These are phyloP conservation scores for Euclidium syriacum DNA, from an alignment of 345 rosid genomes.

Conservation along the genomic window DNA sequence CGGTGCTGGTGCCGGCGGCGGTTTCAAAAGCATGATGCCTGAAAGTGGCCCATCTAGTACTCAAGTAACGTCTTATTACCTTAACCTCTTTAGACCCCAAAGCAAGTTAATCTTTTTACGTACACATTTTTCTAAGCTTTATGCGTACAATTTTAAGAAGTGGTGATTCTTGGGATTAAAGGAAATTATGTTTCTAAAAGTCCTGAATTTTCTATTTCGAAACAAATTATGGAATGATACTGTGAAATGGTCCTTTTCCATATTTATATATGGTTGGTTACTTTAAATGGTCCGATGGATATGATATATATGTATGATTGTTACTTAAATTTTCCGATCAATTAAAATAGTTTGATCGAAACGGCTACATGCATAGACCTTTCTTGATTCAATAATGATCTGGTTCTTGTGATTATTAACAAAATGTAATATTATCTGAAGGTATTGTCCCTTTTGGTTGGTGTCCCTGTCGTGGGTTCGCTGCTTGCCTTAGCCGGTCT, in stretches of 20 bases:
- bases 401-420: too few species aligned
- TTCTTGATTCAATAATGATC: too few species aligned
- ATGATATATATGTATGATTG: background rate
- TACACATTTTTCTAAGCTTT: background rate
- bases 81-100: too few species aligned
- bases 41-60: conserved; percentile 28
- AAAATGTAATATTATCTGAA: too few species aligned
- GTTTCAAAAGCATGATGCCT: conserved; percentile 25
- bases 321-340: background rate
- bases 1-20: background rate
- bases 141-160: background rate
- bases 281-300: background rate
- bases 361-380: background rate
- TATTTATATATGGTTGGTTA: background rate
- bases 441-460: conserved; percentile 36
- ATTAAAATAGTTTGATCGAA: background rate
- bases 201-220: background rate
- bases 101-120: too few species aligned
- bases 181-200: too few species aligned
- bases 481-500: conserved; percentile 44
- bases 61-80: conserved; percentile 23
- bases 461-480: conserved; percentile 40
- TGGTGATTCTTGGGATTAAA: background rate
- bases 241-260: background rate
- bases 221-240: background rate